Evolutionary conservation across 805 yeast genomes (phyloP).

Genomic region (Cyberlindnera veronae): DNA sequence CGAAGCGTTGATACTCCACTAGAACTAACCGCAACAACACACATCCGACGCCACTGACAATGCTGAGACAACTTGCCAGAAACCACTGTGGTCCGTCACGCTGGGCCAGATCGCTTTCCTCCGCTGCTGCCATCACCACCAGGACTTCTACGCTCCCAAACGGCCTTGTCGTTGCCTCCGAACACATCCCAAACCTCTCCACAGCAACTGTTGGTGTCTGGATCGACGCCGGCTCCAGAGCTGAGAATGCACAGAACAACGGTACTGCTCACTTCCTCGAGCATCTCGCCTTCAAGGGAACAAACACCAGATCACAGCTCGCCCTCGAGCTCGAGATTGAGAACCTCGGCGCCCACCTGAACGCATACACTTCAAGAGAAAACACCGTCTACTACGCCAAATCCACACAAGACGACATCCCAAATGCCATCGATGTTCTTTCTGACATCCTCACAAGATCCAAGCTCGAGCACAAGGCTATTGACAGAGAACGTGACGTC

Average conservation of each 20-base stretch:
- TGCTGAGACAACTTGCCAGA: constrained; percentile 1
- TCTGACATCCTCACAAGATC: constrained; percentile 88
- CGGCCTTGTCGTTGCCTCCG: constrained; percentile 94
- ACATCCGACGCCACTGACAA: too few relatives aligned
- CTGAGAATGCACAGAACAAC: constrained; percentile 76
- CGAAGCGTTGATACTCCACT: too few relatives aligned
- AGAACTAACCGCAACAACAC: too few relatives aligned
- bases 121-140: constrained; percentile 38
- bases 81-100: not conserved
- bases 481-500: constrained; percentile 95
- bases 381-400: constrained; percentile 96
- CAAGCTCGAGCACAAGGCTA: constrained; percentile 74
- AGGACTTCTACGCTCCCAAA: constrained; percentile 76
- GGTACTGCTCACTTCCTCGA: constrained; percentile 98
- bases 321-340: constrained; percentile 90
- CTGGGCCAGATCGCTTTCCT: constrained; percentile 9
- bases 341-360: constrained; percentile 92
- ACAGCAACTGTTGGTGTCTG: constrained; percentile 98
- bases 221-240: constrained; percentile 98
- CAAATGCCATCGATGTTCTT: constrained; percentile 80
- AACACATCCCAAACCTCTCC: constrained; percentile 76
- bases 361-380: constrained; percentile 98
- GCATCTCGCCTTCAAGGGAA: constrained; percentile 96
- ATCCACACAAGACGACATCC: constrained; percentile 74
- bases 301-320: constrained; percentile 72